Evolutionary conservation across 495 filamentous ascomycete genomes (phyloP).

Genomic region (Aspergillus hancockii): DNA sequence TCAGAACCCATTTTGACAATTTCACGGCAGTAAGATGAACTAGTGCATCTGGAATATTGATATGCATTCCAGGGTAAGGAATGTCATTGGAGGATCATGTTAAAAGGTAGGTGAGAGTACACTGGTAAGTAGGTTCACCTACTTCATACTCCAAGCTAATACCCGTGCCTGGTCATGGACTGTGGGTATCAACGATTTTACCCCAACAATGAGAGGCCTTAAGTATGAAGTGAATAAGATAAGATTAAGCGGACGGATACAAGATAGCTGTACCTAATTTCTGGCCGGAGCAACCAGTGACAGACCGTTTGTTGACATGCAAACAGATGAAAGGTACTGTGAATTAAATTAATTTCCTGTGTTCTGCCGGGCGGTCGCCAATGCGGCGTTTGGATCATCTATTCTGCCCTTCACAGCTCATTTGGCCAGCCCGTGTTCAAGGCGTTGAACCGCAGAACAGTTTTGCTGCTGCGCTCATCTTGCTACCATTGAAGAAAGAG

Average conservation of each 20-base stretch:
- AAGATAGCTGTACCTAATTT: too few relatives aligned
- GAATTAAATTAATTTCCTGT: not conserved
- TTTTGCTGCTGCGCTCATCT: conserved; percentile 13
- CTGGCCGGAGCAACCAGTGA: not conserved
- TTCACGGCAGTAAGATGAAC: not conserved
- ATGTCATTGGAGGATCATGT: not conserved
- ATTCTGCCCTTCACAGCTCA: conserved; percentile 21
- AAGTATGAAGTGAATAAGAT: too few relatives aligned
- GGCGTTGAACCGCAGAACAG: conserved; percentile 13
- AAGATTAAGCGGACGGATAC: too few relatives aligned
- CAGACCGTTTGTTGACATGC: not conserved
- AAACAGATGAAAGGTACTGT: not conserved
- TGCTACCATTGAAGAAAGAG: conserved; percentile 4
- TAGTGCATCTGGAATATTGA: not conserved
- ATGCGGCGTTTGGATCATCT: conserved; percentile 3
- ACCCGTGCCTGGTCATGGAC: not conserved
- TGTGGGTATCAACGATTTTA: too few relatives aligned
- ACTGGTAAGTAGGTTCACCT: too few relatives aligned
- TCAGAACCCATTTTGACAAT: not conserved
- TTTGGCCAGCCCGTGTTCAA: conserved; percentile 10
- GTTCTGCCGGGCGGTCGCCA: conserved; percentile 34
- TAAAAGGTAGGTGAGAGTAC: not conserved
- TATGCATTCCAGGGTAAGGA: not conserved
- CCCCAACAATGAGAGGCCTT: too few relatives aligned
- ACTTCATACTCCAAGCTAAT: not conserved